phyloP scores from a whole-genome alignment of 345 rosid species.

The Gossypium longicalyx region DNA sequence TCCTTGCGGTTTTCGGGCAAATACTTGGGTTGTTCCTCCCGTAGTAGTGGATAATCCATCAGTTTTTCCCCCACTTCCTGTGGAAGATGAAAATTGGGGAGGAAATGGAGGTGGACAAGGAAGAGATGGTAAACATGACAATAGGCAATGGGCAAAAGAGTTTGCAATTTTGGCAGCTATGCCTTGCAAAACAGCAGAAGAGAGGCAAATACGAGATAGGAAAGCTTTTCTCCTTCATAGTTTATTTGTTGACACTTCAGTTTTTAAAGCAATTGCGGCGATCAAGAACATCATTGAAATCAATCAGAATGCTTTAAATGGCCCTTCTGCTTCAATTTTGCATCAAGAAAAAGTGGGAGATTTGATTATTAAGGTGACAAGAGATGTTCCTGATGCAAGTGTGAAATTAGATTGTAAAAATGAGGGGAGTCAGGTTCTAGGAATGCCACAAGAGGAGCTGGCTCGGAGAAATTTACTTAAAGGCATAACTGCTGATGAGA shows the following conservation, averaged over 20 bases:
- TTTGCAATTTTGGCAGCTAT: constrained; percentile 85
- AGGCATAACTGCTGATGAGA: constrained; percentile 96
- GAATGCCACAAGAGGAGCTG: constrained; percentile 58
- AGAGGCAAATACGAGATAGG: constrained; percentile 87
- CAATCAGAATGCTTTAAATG: constrained; percentile 30
- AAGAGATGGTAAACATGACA: constrained; percentile 56
- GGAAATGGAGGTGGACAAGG: constrained; percentile 90
- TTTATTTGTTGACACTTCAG: constrained; percentile 80
- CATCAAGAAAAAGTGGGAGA: constrained; percentile 73
- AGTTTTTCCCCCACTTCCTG: constrained; percentile 62
- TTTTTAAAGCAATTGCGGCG: constrained; percentile 64
- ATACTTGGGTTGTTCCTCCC: constrained; percentile 96
- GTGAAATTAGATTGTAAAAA: constrained; percentile 58
- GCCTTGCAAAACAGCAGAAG: constrained; percentile 93
- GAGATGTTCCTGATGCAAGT: constrained; percentile 69
- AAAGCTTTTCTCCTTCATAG: constrained; percentile 89
- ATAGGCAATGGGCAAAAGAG: constrained; percentile 75
- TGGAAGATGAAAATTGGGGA: constrained; percentile 92
- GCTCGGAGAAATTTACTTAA: constrained; percentile 74
- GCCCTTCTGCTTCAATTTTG: constrained; percentile 26
- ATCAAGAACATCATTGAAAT: constrained; percentile 43
- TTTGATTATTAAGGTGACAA: constrained; percentile 59
- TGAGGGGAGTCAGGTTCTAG: constrained; percentile 61
- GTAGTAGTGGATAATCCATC: constrained; percentile 69
- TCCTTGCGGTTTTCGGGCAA: constrained; percentile 90